phyloP scores from a whole-genome alignment of 2,329 filamentous ascomycete genomes.

The Endoconidiophora laricicola region DNA sequence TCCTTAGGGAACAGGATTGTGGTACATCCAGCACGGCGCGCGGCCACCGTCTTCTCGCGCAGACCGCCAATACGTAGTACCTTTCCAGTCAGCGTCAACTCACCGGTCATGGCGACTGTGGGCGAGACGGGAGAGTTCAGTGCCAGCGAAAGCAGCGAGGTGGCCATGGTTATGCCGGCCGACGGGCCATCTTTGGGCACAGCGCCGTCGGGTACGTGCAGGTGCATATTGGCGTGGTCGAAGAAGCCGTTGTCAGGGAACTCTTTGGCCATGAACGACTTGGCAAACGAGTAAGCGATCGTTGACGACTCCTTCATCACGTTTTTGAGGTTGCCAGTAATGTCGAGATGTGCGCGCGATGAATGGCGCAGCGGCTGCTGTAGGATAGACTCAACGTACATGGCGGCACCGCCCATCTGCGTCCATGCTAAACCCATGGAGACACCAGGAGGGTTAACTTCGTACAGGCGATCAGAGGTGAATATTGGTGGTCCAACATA shows the following conservation, averaged over 20 bases:
- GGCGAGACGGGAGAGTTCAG: constrained; percentile 64
- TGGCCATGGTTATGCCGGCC: constrained; percentile 97
- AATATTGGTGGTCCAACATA: constrained; percentile 94
- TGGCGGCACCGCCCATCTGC: constrained; percentile 83
- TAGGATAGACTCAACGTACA: constrained; percentile 94
- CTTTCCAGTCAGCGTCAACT: constrained; percentile 92
- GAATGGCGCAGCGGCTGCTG: constrained; percentile 61
- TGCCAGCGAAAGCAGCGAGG: constrained; percentile 70
- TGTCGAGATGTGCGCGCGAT: constrained; percentile 66
- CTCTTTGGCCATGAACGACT: constrained; percentile 66
- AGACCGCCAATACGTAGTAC: constrained; percentile 87
- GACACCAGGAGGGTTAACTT: constrained; percentile 81
- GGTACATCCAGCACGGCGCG: constrained; percentile 77
- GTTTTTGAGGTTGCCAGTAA: constrained; percentile 83
- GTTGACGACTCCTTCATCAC: constrained; percentile 97
- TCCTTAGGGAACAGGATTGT: constrained; percentile 90
- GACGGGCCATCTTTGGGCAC: constrained; percentile 88
- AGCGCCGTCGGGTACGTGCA: constrained; percentile 92
- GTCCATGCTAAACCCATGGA: constrained; percentile 98
- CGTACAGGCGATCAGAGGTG: constrained; percentile 88
- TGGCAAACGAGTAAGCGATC: constrained; percentile 93
- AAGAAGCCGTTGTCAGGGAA: constrained; percentile 92
- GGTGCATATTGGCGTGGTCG: constrained; percentile 82
- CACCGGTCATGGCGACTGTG: constrained; percentile 92
- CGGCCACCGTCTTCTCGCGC: constrained; percentile 93